Evolutionary conservation across 257 asterid species (phyloP), one percentile per base, ranked within the genome.

Genomic region (Capsicum pubescens): DNA sequence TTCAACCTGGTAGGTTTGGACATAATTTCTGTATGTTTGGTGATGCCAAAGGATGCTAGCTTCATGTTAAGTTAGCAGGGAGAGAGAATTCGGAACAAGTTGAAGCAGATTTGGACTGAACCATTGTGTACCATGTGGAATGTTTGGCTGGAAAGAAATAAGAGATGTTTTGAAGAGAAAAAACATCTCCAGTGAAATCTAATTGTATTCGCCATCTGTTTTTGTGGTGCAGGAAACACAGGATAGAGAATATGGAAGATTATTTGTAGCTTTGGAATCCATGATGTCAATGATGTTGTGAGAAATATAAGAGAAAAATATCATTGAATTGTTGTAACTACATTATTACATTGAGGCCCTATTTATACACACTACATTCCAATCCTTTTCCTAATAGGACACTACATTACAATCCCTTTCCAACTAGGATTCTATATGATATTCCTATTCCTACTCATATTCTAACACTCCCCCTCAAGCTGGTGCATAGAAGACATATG

Each of bases 21-120:
- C 78, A 70, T 70, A 8, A 42, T 42, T 70, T 42, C 35, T 70
- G 56, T 70, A 48, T 42, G 56, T 70, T 70, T 70, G 15, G 32
- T 42, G 78, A 70, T 42, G 78, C 56, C 78, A 70, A 70, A 70
- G 35, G 78, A 70, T 42, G 56, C 16, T 39, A 39, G 55, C 55
- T 5, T 69, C 52, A 39, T 39, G 54, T 46, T 26, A 39, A 15
- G 55, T 69, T 19, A 32, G 78, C 78, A 69, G 15, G 78, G 26
- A 68, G 52, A 36, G 3, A 15, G 12, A 36, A 36, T 36, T 39
- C 9, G 17, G 54, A 68, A 39, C 77, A 46, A 68, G 55, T 69
- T 69, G 78, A 69, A 42, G 78, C 55, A 69, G 32, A 42, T 69
- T 15, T 16, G 55, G 55, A 69, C 55, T 69, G 26, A 39, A 54